Evolutionary conservation across 106 monocot species (phyloP).

Genomic region (Posidonia australis): DNA sequence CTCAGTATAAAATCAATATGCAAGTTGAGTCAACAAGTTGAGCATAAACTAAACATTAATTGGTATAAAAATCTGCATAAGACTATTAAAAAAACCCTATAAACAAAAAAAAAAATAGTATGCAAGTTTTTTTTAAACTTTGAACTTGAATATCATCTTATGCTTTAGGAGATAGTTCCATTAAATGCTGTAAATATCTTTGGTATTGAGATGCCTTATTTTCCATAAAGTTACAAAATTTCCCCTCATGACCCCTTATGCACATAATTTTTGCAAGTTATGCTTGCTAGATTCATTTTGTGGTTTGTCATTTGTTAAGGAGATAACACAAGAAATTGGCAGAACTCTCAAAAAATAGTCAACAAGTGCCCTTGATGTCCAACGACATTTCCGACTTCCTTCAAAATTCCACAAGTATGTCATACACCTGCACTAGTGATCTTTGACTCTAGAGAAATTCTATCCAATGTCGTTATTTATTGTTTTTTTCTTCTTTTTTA

Average conservation of each 20-base stretch:
- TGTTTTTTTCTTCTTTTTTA: conserved; percentile 1
- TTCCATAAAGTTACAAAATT: conserved; percentile 56
- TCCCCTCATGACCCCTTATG: conserved; percentile 83
- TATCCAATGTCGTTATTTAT: background rate
- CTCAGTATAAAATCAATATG: too few species aligned
- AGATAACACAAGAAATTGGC: conserved; percentile 50
- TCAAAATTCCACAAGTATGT: conserved; percentile 63
- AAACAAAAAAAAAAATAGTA: too few species aligned
- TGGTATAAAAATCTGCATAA: too few species aligned
- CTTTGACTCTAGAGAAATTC: background rate
- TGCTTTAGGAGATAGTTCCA: too few species aligned
- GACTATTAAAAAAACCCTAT: too few species aligned
- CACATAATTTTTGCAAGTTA: conserved; percentile 80
- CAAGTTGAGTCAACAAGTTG: too few species aligned
- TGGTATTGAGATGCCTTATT: too few species aligned
- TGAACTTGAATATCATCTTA: too few species aligned
- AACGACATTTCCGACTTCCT: conserved; percentile 78
- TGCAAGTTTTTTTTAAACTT: too few species aligned
- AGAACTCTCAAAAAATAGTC: conserved; percentile 63
- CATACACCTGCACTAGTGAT: too few species aligned
- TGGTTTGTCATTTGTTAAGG: conserved; percentile 52
- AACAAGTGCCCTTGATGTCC: conserved; percentile 81
- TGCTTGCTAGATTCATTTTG: conserved; percentile 58
- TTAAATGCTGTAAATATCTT: too few species aligned
- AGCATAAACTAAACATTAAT: too few species aligned